Base-by-base conservation (phyloP, 2,329 filamentous ascomycete species). In the Talaromyces pinophilus region DNA sequence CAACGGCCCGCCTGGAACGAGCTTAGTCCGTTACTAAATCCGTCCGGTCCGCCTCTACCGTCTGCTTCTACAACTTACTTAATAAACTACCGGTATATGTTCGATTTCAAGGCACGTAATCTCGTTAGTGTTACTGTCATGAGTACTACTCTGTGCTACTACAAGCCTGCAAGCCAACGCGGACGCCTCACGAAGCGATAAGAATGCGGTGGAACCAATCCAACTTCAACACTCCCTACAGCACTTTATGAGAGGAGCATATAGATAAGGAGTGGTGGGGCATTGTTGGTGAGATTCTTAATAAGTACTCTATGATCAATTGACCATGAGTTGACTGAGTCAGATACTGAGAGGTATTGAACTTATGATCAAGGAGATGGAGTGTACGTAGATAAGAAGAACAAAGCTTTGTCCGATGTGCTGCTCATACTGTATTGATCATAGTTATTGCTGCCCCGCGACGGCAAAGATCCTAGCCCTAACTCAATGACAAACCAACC, bases 1-100 rank as follows among this genome's bases (percentile, higher is more conserved):
- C 59, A 61, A 48, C 59, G 48, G 61, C 19, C 50, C 19, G 46
- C 28, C 35, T 55, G 30, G 48, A 64, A 42, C 50, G 35, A 42
- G 30, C 35, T 59, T 40, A 28, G 25, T 10, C 19, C 13, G 22
- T n/a, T 33, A 35, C 52, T 40, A 64, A 8, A 22, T 30, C 65
- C 54, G 44, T 52, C 22, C 30, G 44, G 48, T 4, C 46, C 46
- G 22, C 17, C 11, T 17, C 48, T 17, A 17, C 25, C 25, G 25
- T 25, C 25, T 25, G 25, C 25, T 25, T 25, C 25, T 25, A 25
- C 25, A 25, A 25, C 30, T 33, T 33, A 7, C 30, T 33, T 33
- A 33, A 5, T 33, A 7, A 5, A 33, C 30, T 33, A 33, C 25
- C 25, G 7, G 7, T 33, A 33, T 25, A 33, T 33, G 33, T 35